phyloP scores from a whole-genome alignment of 2,329 filamentous ascomycete species.

The Clarireedia paspali region DNA sequence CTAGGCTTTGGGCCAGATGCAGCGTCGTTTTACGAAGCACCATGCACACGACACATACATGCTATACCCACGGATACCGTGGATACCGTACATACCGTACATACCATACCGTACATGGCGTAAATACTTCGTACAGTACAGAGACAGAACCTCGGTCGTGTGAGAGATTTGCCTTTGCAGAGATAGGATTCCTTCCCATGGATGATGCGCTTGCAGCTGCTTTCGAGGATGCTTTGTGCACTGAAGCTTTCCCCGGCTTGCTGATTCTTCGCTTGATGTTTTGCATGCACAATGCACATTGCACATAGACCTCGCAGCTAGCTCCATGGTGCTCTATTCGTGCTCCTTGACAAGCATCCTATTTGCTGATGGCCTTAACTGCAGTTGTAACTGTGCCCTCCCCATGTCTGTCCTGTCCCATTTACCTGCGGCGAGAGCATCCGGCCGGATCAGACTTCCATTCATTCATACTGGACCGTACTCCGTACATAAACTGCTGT shows the following conservation, averaged over 20 bases:
- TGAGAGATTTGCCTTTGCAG: too few relatives aligned
- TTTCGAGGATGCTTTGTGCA: not conserved
- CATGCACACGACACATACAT: too few relatives aligned
- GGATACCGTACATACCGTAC: too few relatives aligned
- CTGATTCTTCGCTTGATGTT: conserved; percentile 13
- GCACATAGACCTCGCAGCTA: too few relatives aligned
- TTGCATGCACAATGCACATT: conserved; percentile 13
- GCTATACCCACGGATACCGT: too few relatives aligned
- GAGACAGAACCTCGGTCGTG: too few relatives aligned
- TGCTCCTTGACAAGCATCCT: conserved; percentile 17
- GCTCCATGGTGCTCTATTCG: conserved; percentile 14
- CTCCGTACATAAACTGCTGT: conserved; percentile 4
- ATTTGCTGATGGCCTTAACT: conserved; percentile 18
- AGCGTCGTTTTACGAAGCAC: too few relatives aligned
- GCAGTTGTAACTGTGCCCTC: not conserved
- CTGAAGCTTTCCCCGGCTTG: conserved; percentile 12
- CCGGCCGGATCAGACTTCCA: too few relatives aligned
- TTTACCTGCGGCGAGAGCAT: too few relatives aligned
- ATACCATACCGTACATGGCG: too few relatives aligned
- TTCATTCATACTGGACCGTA: conserved; percentile 1
- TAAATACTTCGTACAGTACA: too few relatives aligned
- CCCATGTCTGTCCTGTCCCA: conserved; percentile 2
- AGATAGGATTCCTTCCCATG: not conserved
- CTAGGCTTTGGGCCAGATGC: too few relatives aligned
- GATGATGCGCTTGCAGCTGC: not conserved